Evolutionary conservation across 1,139 yeast genomes (phyloP), one percentile per base, ranked within the genome.

Genomic region (Candida neerlandica): DNA sequence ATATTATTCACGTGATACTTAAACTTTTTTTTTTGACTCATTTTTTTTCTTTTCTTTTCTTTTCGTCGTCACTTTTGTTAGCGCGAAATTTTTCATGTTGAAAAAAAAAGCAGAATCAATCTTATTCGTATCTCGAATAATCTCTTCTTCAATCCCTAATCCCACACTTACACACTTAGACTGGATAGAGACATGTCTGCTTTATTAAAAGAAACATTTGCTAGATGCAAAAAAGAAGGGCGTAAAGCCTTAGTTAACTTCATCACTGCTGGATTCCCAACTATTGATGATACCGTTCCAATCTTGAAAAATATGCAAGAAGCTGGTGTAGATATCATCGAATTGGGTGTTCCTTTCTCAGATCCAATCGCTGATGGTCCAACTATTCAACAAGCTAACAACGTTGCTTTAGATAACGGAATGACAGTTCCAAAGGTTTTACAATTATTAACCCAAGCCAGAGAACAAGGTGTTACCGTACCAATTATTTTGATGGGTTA

Each of bases 291-390:
- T 58, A 92, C 99, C 1, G 76, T 94, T 41, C 95, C 96, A 5
- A 82, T 92, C 58, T 68, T 95, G 66, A 81, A 85, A 64, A 94
- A 95, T 29, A 82, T 94, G 73, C 98, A 94, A 73, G 88, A 82
- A 42, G 98, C 96, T 56, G 99, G 99, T 53, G 95, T 89, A 19
- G 99, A 94, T 65, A 81, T 94, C 55, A 89, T 94, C 58, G 99
- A 94, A 72, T 74, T 94, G 46, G 99, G 99, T 54, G 75, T 95
- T 64, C 99, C 99, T 41, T 94, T 94, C 67, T 86, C 97, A n/a
- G 99, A 94, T 66, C 99, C 99, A 41, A 90, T 94, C 63, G 99
- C 98, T 40, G 99, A 94, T 67, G 99, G 99, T 43, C 96, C 98
- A 37, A 90, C 96, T 14, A 94, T 94, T 60, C 99, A 94, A 70